Evolutionary conservation across 305 asterid species (phyloP).

Genomic region (Solanum hybrid): DNA sequence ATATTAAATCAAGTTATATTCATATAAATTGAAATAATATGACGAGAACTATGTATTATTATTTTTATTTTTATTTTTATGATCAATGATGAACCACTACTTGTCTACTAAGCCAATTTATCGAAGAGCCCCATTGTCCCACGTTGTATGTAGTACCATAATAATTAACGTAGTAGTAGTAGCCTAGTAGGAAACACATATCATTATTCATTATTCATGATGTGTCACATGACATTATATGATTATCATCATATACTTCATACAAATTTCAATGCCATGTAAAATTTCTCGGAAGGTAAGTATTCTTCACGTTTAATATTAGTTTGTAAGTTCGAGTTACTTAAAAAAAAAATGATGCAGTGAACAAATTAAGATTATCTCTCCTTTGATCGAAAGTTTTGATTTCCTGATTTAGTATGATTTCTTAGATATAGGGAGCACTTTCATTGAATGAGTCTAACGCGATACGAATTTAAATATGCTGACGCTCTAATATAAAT

Average conservation of each 20-base stretch:
- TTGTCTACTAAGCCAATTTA: neutral
- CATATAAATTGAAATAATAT: too few species aligned
- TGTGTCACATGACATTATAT: neutral
- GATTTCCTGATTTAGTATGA: neutral
- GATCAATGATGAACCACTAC: neutral
- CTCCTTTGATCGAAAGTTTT: neutral
- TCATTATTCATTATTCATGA: neutral
- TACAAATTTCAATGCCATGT: neutral
- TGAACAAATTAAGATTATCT: neutral
- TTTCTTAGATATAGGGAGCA: neutral
- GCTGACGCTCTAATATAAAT: neutral
- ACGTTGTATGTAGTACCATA: neutral
- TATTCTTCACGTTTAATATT: too few species aligned
- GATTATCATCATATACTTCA: neutral
- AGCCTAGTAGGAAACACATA: neutral
- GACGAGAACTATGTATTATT: too few species aligned
- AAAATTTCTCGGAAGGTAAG: rapidly evolving
- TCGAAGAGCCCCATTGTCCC: neutral
- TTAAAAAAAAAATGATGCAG: too few species aligned
- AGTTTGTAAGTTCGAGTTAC: neutral
- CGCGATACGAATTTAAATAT: neutral
- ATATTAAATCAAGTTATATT: too few species aligned
- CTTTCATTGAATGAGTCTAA: neutral
- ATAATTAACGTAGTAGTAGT: neutral
- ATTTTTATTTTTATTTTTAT: neutral